phyloP scores from a whole-genome alignment of 192 early-diverging fungal genomes.

The Coemansia sp. region DNA sequence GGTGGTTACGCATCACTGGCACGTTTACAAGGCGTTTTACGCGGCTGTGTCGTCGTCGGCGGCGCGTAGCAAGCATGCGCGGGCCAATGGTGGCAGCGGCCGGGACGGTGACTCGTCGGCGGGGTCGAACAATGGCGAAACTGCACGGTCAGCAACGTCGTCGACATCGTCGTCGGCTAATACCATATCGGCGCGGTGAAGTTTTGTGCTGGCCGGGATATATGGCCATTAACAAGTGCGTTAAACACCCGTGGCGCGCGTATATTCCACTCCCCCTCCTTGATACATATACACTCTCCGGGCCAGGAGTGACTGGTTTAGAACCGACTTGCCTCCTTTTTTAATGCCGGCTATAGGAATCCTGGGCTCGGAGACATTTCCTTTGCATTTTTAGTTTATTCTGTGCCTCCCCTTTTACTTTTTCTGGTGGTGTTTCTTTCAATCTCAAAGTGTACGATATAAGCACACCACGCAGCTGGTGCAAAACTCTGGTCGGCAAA shows the following conservation, averaged over 20 bases:
- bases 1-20: conserved; percentile 45
- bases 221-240: too few species aligned
- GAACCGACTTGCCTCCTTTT: too few species aligned
- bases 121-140: not conserved
- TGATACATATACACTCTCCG: too few species aligned
- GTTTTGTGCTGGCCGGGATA: too few species aligned
- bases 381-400: conserved; percentile 1
- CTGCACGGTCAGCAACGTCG: not conserved
- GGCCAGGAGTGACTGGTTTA: too few species aligned
- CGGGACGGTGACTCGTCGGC: conserved; percentile 3
- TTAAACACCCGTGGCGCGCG: too few species aligned
- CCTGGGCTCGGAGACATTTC: too few species aligned
- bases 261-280: too few species aligned
- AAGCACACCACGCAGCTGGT: not conserved
- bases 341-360: too few species aligned
- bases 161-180: conserved; percentile 8
- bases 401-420: not conserved
- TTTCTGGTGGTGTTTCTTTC: not conserved
- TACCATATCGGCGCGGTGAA: conserved; percentile 7
- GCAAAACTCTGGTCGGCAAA: too few species aligned
- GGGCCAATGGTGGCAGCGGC: not conserved
- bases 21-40: conserved; percentile 45
- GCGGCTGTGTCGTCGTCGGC: conserved; percentile 11
- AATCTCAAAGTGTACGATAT: not conserved
- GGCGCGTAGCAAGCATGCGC: not conserved